Conservation (phyloP, 805 yeast species). For the Pichia membranifaciens region DNA sequence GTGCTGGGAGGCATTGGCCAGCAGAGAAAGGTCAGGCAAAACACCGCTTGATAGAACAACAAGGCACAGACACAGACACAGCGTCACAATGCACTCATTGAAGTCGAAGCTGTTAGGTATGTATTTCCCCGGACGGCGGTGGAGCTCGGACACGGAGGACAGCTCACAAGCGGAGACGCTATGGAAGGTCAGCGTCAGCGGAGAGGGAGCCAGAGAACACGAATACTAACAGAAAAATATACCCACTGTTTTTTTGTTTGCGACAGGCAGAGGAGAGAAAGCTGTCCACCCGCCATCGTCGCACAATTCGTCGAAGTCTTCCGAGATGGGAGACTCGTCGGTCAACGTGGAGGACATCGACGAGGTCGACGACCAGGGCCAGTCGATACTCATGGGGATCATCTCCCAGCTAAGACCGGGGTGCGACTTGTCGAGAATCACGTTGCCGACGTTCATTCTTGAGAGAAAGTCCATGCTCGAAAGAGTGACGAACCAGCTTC, state of each 20-base stretch:
- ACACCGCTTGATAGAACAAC: no score
- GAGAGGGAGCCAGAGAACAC: no score
- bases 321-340: not conserved
- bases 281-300: not conserved
- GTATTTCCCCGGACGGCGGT: not conserved
- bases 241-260: not conserved
- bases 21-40: no score
- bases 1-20: no score
- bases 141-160: no score
- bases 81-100: slow-evolving; percentile 12
- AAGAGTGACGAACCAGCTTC: slow-evolving; percentile 82
- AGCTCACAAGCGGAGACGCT: no score
- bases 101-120: slow-evolving; percentile 11
- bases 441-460: slow-evolving; percentile 89
- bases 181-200: no score
- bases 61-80: no score
- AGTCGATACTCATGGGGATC: slow-evolving; percentile 77
- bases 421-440: slow-evolving; percentile 80
- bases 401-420: slow-evolving; percentile 92
- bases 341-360: slow-evolving; percentile 67
- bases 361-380: slow-evolving; percentile 87
- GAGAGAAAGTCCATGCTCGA: slow-evolving; percentile 96
- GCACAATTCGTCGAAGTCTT: not conserved
- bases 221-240: no score
- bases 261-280: slow-evolving; percentile 8